Percentiles rank a stretch among this genome's conserved stretches.
phyloP scores from a whole-genome alignment of 1,284 basidiomycete genomes.

The Cutaneotrichosporon mucoides region DNA sequence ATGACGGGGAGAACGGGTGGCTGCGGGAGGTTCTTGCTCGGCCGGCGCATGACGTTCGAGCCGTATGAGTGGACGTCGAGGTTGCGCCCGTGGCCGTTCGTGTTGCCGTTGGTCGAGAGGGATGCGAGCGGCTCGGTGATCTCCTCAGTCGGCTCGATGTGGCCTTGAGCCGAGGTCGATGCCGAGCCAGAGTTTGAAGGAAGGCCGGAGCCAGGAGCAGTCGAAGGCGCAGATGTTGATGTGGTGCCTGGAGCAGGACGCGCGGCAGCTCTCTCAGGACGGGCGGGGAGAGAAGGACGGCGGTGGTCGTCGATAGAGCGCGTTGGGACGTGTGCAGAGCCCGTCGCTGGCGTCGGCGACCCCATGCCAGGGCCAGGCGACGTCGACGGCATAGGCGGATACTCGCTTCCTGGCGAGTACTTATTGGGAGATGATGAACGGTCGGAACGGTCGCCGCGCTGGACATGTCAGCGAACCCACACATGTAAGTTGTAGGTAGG shows the following conservation, averaged over 20 bases:
- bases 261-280: background rate
- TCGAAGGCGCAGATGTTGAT: background rate
- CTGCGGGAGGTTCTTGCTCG: constrained; percentile 32
- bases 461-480: constrained; percentile 17
- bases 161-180: background rate
- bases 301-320: background rate
- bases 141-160: constrained; percentile 3
- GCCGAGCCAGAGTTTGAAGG: background rate
- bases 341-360: background rate
- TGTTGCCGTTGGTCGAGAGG: constrained; percentile 1
- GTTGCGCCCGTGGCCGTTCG: background rate
- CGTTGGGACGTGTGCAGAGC: too few relatives aligned
- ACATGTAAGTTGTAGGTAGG: constrained; percentile 3
- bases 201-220: background rate
- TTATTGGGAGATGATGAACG: constrained; percentile 16
- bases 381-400: constrained; percentile 10
- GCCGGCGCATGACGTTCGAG: background rate
- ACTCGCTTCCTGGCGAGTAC: constrained; percentile 8
- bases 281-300: background rate
- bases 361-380: background rate
- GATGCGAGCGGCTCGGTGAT: background rate
- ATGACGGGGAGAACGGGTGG: constrained; percentile 47
- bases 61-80: background rate
- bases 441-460: background rate
- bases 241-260: background rate